These are phyloP conservation scores for Hortaea werneckii DNA, from an alignment of 2,329 filamentous ascomycete species.

Conservation along the genomic window DNA sequence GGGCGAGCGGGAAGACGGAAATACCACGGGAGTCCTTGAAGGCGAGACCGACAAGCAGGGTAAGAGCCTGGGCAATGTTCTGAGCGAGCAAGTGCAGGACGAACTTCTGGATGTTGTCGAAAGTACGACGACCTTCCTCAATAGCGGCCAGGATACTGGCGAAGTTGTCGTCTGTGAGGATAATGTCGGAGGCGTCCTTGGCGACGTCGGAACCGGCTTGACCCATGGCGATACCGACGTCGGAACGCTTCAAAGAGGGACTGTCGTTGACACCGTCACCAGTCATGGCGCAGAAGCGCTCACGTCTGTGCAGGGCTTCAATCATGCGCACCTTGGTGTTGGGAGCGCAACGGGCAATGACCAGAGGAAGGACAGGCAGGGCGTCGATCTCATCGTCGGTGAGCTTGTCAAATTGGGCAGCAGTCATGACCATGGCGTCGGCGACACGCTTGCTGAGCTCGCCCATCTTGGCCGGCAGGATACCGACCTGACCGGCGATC, in stretches of 20 bases:
- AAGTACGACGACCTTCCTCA: slow-evolving; percentile 73
- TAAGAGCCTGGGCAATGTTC: slow-evolving; percentile 82
- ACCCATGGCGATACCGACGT: slow-evolving; percentile 75
- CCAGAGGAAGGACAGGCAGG: slow-evolving; percentile 64
- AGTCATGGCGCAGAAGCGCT: slow-evolving; percentile 74
- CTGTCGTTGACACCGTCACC: slow-evolving; percentile 84
- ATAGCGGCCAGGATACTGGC: slow-evolving; percentile 76
- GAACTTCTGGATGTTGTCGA: slow-evolving; percentile 84
- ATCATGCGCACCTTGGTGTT: slow-evolving; percentile 88
- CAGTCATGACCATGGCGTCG: slow-evolving; percentile 63
- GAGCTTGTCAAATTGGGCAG: slow-evolving; percentile 33
- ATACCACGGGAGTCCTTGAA: slow-evolving; percentile 64
- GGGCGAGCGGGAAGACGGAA: slow-evolving; percentile 77
- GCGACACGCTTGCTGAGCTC: slow-evolving; percentile 49
- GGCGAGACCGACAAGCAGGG: slow-evolving; percentile 68
- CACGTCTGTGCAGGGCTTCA: slow-evolving; percentile 68
- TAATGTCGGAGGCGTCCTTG: slow-evolving; percentile 74
- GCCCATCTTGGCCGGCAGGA: slow-evolving; percentile 51
- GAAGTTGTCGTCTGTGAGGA: slow-evolving; percentile 81
- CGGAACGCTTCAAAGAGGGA: slow-evolving; percentile 67
- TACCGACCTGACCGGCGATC: slow-evolving; percentile 69
- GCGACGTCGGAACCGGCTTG: slow-evolving; percentile 72
- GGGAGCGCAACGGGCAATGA: slow-evolving; percentile 75
- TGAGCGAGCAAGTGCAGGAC: slow-evolving; percentile 86
- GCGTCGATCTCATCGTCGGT: slow-evolving; percentile 53